phyloP scores from a whole-genome alignment of 2,329 filamentous ascomycete genomes.

The Cordyceps tenuipes region DNA sequence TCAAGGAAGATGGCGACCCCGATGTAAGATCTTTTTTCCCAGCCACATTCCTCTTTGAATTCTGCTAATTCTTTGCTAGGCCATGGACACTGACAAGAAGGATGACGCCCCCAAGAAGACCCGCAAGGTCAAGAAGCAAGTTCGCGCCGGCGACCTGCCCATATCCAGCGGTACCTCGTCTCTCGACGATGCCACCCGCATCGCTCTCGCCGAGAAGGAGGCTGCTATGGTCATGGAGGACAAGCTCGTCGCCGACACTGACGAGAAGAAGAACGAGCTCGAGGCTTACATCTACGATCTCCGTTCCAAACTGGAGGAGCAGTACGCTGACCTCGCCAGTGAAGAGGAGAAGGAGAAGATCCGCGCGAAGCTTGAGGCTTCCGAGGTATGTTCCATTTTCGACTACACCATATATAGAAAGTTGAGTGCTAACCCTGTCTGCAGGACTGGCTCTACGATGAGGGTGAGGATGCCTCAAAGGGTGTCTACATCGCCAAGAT shows the following conservation, averaged over 20 bases:
- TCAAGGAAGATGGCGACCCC: constrained; percentile 62
- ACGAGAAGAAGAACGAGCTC: constrained; percentile 99
- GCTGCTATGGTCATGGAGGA: constrained; percentile 92
- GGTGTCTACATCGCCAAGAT: constrained; percentile 90
- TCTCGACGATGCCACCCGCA: constrained; percentile 61
- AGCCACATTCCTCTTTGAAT: neutral
- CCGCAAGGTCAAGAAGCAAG: constrained; percentile 98
- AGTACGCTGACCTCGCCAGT: constrained; percentile 79
- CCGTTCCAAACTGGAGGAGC: constrained; percentile 87
- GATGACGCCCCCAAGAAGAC: constrained; percentile 71
- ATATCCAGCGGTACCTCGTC: constrained; percentile 76
- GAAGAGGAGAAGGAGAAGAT: constrained; percentile 90
- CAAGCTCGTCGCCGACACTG: constrained; percentile 95
- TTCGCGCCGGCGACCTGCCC: constrained; percentile 91
- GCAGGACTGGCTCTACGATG: constrained; percentile 97
- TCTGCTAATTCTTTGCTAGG: constrained; percentile 38
- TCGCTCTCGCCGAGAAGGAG: constrained; percentile 70
- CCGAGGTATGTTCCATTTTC: constrained; percentile 59
- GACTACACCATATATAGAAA: neutral
- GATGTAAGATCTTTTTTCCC: constrained; percentile 40
- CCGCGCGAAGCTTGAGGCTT: constrained; percentile 70
- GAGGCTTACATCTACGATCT: constrained; percentile 97
- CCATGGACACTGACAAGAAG: constrained; percentile 77
- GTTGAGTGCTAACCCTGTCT: neutral
- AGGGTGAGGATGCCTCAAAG: constrained; percentile 91